phyloP scores from a whole-genome alignment of 305 asterid genomes.

The Solanum chacoense region DNA sequence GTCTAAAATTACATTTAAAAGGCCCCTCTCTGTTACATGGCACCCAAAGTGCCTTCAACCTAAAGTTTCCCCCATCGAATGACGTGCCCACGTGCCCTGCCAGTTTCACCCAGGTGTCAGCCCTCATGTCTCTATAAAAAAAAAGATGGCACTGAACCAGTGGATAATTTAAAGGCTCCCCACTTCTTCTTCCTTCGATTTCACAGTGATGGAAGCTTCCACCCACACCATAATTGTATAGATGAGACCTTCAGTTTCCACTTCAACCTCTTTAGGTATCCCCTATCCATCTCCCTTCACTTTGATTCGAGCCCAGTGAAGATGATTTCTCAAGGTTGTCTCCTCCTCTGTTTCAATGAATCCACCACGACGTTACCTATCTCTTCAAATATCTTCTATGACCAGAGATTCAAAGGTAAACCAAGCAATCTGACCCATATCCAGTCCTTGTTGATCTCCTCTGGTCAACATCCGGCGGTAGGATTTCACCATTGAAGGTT shows the following conservation, averaged over 20 bases:
- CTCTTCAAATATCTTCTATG: not conserved
- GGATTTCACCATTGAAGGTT: not conserved
- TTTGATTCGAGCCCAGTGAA: not conserved
- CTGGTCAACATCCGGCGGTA: not conserved
- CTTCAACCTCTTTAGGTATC: not conserved
- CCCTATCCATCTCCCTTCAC: not conserved
- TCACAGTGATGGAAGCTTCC: not conserved
- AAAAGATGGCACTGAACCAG: not conserved
- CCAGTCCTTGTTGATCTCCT: not conserved
- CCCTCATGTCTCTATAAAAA: not conserved
- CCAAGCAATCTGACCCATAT: not conserved
- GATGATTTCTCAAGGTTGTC: not conserved
- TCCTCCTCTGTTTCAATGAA: not conserved
- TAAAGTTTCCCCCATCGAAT: not conserved
- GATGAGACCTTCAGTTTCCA: not conserved
- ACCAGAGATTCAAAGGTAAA: not conserved
- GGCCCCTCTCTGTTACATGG: not conserved
- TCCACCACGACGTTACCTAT: not conserved
- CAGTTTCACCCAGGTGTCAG: not conserved
- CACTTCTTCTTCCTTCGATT: not conserved
- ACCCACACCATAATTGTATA: not conserved
- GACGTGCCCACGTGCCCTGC: not conserved
- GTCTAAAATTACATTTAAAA: not conserved
- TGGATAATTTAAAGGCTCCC: not conserved
- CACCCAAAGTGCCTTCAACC: not conserved